Base-by-base conservation (phyloP, 2,329 filamentous ascomycete species). In the Colletotrichum shisoi region DNA sequence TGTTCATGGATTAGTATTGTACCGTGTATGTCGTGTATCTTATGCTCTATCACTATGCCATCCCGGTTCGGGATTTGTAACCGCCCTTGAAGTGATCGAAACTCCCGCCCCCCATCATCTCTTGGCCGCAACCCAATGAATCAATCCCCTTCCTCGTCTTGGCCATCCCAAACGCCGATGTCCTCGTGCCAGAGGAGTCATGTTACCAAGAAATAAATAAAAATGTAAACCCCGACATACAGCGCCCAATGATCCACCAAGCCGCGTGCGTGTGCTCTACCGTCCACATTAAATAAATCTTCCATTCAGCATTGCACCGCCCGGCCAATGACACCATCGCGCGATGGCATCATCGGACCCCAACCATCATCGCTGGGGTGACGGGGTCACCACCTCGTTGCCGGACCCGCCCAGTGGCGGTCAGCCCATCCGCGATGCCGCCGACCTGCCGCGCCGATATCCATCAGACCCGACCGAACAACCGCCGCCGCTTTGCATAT, bases 361-460 rank as follows among this genome's bases (percentile, higher is more conserved):
- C 21, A 39, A 45, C 45, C 63, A 39, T 46, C 39, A 57, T 66
- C 44, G 58, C 58, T 62, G 44, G 13, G 40, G 45, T 48, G 45
- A 48, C 19, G 45, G 39, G 31, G 17, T 44, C 60, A 51, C 27
- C 27, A 52, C 31, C 24, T 24, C 56, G 44, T 39, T 44, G 42
- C 52, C 46, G 39, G 48, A 56, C 31, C 60, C 51, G 51, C 34
- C 49, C 13, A 13, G 3, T n/a, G 19, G 49, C 40, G 34, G 42
- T 56, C 37, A 45, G 15, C 49, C 56, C 56, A 56, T 39, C 52
- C 45, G 31, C 34, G 51, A 53, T 65, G 65, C 65, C 65, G 62
- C 65, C 62, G 65, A 64, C 62, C 44, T 63, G 60, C 60, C 65
- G 65, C 44, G 51, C 65, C 65, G 65, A 68, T 52, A 64, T 7